phyloP scores from a whole-genome alignment of 179 eudicot species.

The Spinacia oleracea region DNA sequence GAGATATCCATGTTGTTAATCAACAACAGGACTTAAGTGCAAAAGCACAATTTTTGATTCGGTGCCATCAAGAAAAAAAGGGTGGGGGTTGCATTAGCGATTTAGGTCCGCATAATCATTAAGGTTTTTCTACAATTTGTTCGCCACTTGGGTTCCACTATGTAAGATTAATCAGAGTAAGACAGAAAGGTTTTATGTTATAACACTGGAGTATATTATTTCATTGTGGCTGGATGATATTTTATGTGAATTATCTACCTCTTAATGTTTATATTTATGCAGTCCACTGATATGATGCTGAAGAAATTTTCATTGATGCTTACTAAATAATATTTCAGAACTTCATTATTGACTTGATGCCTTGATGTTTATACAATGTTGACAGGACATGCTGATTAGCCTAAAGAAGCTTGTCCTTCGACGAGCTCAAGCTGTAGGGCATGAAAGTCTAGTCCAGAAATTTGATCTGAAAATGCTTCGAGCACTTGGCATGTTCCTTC shows the following conservation, averaged over 20 bases:
- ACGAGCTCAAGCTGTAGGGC: conserved; percentile 52
- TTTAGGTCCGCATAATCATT: background rate
- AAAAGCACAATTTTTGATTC: background rate
- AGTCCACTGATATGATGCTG: background rate
- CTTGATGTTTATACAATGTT: background rate
- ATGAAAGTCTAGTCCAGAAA: conserved; percentile 46
- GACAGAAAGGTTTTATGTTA: background rate
- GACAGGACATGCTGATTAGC: conserved; percentile 59
- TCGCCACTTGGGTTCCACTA: background rate
- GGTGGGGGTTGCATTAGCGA: background rate
- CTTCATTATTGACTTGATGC: background rate
- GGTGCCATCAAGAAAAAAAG: background rate
- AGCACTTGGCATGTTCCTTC: conserved; percentile 44
- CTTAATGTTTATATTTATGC: background rate
- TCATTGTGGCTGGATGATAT: background rate
- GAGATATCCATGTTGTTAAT: background rate
- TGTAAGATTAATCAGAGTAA: conserved; percentile 11
- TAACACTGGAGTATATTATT: background rate
- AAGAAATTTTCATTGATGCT: background rate
- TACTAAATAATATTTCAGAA: background rate
- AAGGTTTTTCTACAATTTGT: background rate
- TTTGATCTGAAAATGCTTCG: conserved; percentile 59
- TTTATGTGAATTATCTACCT: background rate
- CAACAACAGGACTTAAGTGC: background rate
- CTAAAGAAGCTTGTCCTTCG: conserved; percentile 48